Percentiles rank a stretch among this genome's conserved stretches.
Conservation (phyloP, 768 basidiomycete species). For the Tricholoma matsutake region DNA sequence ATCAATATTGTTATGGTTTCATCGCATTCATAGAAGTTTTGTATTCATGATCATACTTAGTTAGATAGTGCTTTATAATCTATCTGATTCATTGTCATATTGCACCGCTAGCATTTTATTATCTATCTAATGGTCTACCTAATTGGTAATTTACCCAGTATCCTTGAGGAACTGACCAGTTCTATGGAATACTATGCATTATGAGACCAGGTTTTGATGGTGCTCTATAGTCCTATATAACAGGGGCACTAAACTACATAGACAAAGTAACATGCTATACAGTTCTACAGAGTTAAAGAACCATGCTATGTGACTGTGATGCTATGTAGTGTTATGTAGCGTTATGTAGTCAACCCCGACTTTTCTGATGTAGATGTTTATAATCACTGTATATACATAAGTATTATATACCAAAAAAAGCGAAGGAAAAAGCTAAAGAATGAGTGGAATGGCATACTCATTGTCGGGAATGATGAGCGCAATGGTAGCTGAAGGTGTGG, state of each 20-base stretch:
- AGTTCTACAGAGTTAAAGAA: background rate
- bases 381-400: no score
- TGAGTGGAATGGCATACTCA: no score
- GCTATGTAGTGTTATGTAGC: background rate
- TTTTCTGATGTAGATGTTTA: no score
- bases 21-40: background rate
- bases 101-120: background rate
- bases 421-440: no score
- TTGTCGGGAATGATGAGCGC: no score
- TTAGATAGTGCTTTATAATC: background rate
- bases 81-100: background rate
- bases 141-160: background rate
- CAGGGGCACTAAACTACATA: background rate
- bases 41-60: background rate
- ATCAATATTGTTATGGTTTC: background rate
- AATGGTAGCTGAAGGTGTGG: no score
- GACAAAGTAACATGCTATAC: background rate
- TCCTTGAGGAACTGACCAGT: background rate
- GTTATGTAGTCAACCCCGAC: background rate
- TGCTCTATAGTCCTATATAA: background rate
- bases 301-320: background rate
- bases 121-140: background rate
- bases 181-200: background rate
- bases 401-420: no score
- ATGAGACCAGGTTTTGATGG: background rate